A percentile compares a stretch with the other conserved stretches of the same genome.
Conservation (phyloP, 148 eudicot species). For the Rhododendron simsii region DNA sequence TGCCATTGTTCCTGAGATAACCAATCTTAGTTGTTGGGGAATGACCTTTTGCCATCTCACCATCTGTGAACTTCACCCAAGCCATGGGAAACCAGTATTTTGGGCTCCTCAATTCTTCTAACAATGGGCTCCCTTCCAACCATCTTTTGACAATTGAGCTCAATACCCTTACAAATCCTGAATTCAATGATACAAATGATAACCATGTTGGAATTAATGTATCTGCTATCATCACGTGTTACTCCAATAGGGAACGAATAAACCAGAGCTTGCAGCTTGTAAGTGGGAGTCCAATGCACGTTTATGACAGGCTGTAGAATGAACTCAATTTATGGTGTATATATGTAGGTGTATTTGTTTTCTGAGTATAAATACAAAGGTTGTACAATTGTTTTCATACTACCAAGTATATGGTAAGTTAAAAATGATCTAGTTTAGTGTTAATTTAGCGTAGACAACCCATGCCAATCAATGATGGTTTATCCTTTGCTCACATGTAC, state of each 20-base stretch:
- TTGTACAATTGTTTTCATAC: background rate
- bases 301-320: slow-evolving; percentile 24
- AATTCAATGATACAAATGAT: too few species aligned
- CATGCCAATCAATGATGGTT: too few species aligned
- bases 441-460: too few species aligned
- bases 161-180: too few species aligned
- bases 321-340: slow-evolving; percentile 13
- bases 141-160: too few species aligned
- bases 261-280: slow-evolving; percentile 16
- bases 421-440: too few species aligned
- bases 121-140: too few species aligned
- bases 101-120: too few species aligned
- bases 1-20: background rate
- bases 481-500: too few species aligned
- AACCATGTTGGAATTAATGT: background rate
- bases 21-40: slow-evolving; percentile 5
- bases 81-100: too few species aligned
- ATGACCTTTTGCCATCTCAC: slow-evolving; percentile 20
- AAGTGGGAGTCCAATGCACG: slow-evolving; percentile 31
- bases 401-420: background rate
- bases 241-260: slow-evolving; percentile 8
- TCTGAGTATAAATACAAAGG: too few species aligned
- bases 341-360: too few species aligned
- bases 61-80: background rate
- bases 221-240: slow-evolving; percentile 28